Evolutionary conservation across 2,329 filamentous ascomycete species (phyloP), one percentile per base, ranked within the genome.

Genomic region (Leptoxyphium fumago): DNA sequence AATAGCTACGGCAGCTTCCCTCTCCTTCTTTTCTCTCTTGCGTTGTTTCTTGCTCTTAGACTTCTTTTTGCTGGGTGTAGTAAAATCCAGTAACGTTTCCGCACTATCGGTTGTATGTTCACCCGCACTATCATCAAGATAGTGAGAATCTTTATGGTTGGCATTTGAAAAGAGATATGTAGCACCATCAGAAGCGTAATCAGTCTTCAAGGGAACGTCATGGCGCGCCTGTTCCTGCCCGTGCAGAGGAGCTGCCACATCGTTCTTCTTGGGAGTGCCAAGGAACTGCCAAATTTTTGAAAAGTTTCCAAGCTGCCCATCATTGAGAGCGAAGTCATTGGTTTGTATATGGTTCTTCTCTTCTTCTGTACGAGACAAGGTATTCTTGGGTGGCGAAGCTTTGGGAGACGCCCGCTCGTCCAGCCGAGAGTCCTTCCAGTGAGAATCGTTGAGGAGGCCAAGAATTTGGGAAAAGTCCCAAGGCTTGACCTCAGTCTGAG

Each of bases 391-490:
- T 30, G 34, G 36, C 32, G 34, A 40, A 28, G 13, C 13, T 5
- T 21, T 13, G 38, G 17, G 5, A 28, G 13, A n/a, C n/a, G n/a
- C 34, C 34, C 29, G 15, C 13, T 32, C 29, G 42, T 32, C 36
- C 10, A 40, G 41, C 11, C 43, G 5, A 41, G 40, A 41, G 38
- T 39, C 40, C 41, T 46, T 17, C 42, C 45, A 36, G 11, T 36
- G 32, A 15, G 32, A 36, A 15, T 36, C 32, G 11, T 60, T 59
- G 50, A 67, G 60, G 32, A 71, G 58, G 32, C 66, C 60, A 44
- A 67, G 57, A 34, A 64, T 66, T n/a, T 64, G 59, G 45, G 64
- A 61, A 44, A 71, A 65, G 53, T 68, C 65, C 68, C 68, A 71
- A 38, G 63, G 57, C 44, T 60, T 61, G 43, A 60, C 56, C 39